phyloP scores from a whole-genome alignment of 73 alveolate genomes.

The Paramecium sonneborni region DNA sequence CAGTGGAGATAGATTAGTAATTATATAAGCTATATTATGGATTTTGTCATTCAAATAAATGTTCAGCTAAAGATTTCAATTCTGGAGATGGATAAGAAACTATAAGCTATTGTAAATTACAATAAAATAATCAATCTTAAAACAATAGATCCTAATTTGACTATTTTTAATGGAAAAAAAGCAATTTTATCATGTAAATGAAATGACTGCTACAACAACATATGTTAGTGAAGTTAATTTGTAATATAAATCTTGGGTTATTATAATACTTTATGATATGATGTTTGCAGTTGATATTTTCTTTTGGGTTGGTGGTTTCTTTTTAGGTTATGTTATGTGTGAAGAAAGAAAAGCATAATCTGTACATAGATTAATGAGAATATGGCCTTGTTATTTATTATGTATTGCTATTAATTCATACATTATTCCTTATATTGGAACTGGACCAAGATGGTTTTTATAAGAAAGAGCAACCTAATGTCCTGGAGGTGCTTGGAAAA shows the following conservation, averaged over 20 bases:
- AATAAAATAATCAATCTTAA: background rate
- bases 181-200: conserved; percentile 44
- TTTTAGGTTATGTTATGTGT: conserved; percentile 2
- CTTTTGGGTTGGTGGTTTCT: conserved; percentile 67
- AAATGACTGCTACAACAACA: background rate
- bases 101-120: background rate
- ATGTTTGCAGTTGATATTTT: conserved; percentile 62
- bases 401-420: conserved; percentile 35
- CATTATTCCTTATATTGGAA: conserved; percentile 38
- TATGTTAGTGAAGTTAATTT: background rate
- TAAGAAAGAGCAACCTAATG: background rate
- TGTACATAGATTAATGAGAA: conserved; percentile 48
- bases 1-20: background rate
- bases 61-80: conserved; percentile 16
- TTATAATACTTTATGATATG: background rate
- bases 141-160: conserved; percentile 39
- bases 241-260: background rate
- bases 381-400: conserved; percentile 54
- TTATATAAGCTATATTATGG: background rate
- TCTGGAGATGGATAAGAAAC: background rate
- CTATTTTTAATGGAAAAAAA: conserved; percentile 55
- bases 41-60: conserved; percentile 9
- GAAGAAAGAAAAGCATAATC: background rate
- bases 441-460: conserved; percentile 53
- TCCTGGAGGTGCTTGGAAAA: conserved; percentile 27